A percentile compares a stretch with the other conserved stretches of the same genome.
These are phyloP conservation scores for Podila minutissima DNA, from an alignment of 192 early-diverging fungal species.

Conservation along the genomic window DNA sequence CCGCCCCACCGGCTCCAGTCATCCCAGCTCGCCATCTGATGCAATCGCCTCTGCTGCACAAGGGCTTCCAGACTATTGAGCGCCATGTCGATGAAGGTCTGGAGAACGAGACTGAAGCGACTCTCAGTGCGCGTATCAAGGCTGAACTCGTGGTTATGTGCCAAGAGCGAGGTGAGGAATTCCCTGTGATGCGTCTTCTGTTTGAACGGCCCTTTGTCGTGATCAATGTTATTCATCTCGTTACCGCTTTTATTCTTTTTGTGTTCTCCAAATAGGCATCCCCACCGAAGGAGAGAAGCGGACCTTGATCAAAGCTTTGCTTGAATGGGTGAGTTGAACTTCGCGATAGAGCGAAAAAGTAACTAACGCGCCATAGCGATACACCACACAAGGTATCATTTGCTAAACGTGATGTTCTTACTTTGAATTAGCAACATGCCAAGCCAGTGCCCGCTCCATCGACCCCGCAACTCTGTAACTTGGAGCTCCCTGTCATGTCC, in stretches of 20 bases:
- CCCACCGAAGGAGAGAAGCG: constrained; percentile 71
- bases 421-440: constrained; percentile 65
- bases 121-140: constrained; percentile 70
- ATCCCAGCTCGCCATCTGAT: constrained; percentile 9
- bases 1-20: not conserved
- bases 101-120: constrained; percentile 61
- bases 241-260: not conserved
- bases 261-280: constrained; percentile 54
- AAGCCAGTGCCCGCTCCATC: constrained; percentile 75
- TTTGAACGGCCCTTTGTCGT: not conserved
- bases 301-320: constrained; percentile 64
- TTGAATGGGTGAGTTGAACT: constrained; percentile 65
- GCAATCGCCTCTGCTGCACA: not conserved
- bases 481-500: constrained; percentile 55
- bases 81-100: constrained; percentile 41
- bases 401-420: not conserved
- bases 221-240: not conserved
- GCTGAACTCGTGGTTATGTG: constrained; percentile 79
- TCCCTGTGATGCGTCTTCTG: not conserved
- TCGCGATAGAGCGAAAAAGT: not conserved
- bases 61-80: constrained; percentile 33
- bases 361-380: not conserved
- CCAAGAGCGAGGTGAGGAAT: constrained; percentile 69
- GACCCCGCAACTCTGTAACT: constrained; percentile 66
- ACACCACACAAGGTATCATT: not conserved